A percentile compares a stretch with the other conserved stretches of the same genome.
phyloP scores from a whole-genome alignment of 345 rosid genomes.

The Moringa oleifera region DNA sequence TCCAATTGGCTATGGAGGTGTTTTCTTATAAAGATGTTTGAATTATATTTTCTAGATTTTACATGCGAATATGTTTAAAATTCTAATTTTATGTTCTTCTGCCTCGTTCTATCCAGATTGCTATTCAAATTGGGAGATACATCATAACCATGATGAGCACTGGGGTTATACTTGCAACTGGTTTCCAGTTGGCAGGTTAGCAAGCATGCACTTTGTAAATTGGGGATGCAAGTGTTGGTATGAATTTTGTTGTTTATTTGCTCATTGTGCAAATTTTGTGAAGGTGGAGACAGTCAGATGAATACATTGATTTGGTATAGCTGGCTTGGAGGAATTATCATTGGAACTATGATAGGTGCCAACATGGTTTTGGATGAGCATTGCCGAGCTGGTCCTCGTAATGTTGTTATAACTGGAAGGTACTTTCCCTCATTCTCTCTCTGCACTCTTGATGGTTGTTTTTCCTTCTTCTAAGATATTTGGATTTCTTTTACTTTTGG shows the following conservation, averaged over 20 bases:
- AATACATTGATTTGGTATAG: constrained; percentile 84
- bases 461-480: too few relatives aligned
- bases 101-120: constrained; percentile 38
- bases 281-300: constrained; percentile 90
- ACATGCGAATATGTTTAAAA: background rate
- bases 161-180: constrained; percentile 73
- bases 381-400: constrained; percentile 88
- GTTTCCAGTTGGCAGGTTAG: constrained; percentile 89
- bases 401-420: constrained; percentile 98
- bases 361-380: constrained; percentile 92
- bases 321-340: constrained; percentile 95
- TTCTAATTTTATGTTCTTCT: background rate
- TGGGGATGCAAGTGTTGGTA: background rate
- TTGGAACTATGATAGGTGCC: constrained; percentile 91
- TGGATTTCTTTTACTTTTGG: background rate
- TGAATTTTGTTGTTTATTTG: background rate
- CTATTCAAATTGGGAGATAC: constrained; percentile 83
- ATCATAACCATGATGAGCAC: constrained; percentile 94
- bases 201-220: background rate
- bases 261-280: constrained; percentile 15
- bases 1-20: too few relatives aligned
- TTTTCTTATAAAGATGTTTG: too few relatives aligned
- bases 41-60: background rate
- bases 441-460: background rate
- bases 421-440: constrained; percentile 13